Evolutionary conservation across 2,329 filamentous ascomycete species (phyloP).

Genomic region (Apiospora kogelbergensis): DNA sequence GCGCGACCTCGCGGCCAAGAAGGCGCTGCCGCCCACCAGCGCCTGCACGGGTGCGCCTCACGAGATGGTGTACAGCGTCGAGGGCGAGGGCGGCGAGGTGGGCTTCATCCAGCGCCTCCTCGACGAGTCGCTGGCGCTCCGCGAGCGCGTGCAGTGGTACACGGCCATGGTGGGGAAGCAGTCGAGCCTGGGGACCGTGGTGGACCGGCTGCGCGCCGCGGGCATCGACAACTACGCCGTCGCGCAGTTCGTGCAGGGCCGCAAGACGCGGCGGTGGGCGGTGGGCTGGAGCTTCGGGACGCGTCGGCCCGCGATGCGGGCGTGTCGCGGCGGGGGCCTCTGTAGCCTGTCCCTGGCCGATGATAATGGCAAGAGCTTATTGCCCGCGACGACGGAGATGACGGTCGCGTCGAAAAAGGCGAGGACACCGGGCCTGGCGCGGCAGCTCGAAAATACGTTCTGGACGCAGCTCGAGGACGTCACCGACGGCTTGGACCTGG

Average conservation of each 20-base stretch:
- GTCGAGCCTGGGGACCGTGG: constrained; percentile 61
- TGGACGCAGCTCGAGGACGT: constrained; percentile 41
- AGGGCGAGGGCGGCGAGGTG: constrained; percentile 67
- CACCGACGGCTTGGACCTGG: constrained; percentile 57
- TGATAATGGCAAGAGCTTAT: constrained; percentile 36
- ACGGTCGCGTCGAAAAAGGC: constrained; percentile 39
- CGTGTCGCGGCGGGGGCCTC: constrained; percentile 34
- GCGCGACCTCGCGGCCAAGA: constrained; percentile 60
- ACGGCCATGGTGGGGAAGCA: constrained; percentile 87
- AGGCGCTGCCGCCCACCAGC: constrained; percentile 67
- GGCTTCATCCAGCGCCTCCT: constrained; percentile 73
- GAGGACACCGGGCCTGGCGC: background rate
- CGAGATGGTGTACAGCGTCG: constrained; percentile 72
- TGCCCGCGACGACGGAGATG: constrained; percentile 43
- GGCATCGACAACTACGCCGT: constrained; percentile 78
- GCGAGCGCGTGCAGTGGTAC: constrained; percentile 76
- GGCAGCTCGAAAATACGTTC: constrained; percentile 30
- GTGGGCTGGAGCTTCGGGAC: constrained; percentile 82
- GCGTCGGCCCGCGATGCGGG: constrained; percentile 56
- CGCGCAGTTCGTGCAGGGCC: constrained; percentile 75
- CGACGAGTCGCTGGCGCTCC: constrained; percentile 62
- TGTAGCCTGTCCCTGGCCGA: constrained; percentile 21
- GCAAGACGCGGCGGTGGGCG: constrained; percentile 80
- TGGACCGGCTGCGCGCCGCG: constrained; percentile 58
- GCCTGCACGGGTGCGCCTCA: constrained; percentile 73